These are phyloP conservation scores for Shiraia bambusicola DNA, from an alignment of 2,329 filamentous ascomycete genomes.

Conservation along the genomic window DNA sequence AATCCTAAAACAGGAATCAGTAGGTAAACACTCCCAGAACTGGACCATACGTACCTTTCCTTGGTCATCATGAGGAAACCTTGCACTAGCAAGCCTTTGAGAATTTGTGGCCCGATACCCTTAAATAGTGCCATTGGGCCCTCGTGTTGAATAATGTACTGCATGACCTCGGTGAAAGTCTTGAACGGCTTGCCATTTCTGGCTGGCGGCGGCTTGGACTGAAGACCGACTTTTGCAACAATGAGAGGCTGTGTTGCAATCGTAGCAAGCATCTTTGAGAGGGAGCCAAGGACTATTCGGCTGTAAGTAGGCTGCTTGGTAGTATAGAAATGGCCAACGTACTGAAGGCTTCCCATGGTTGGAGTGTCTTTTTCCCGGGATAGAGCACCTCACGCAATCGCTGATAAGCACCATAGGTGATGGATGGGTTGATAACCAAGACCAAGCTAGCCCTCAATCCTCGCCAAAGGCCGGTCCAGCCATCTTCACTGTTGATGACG, in stretches of 20 bases:
- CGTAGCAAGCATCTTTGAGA: conserved; percentile 91
- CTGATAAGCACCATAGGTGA: conserved; percentile 97
- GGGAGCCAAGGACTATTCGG: conserved; percentile 74
- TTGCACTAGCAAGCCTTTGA: conserved; percentile 91
- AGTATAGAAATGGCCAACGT: conserved; percentile 46
- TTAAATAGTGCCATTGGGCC: conserved; percentile 87
- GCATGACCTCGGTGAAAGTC: conserved; percentile 91
- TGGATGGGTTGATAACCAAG: conserved; percentile 91
- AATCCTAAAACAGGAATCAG: conserved; percentile 59
- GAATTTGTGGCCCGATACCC: conserved; percentile 89
- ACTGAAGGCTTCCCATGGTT: conserved; percentile 89
- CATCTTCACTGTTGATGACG: conserved; percentile 87
- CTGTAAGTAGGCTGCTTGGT: conserved; percentile 13
- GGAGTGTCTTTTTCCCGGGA: conserved; percentile 72
- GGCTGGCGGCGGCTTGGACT: conserved; percentile 84
- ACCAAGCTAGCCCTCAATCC: conserved; percentile 95
- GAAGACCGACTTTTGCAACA: conserved; percentile 94
- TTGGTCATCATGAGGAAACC: conserved; percentile 99
- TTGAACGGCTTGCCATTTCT: conserved; percentile 90
- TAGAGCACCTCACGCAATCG: conserved; percentile 77
- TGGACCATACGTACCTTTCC: conserved; percentile 67
- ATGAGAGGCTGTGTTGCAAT: conserved; percentile 93
- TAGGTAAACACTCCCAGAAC: neutral
- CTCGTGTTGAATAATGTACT: conserved; percentile 87
- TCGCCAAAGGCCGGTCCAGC: conserved; percentile 85